Conservation (phyloP, 1,139 yeast genomes). For the Dujonia santamariae region DNA sequence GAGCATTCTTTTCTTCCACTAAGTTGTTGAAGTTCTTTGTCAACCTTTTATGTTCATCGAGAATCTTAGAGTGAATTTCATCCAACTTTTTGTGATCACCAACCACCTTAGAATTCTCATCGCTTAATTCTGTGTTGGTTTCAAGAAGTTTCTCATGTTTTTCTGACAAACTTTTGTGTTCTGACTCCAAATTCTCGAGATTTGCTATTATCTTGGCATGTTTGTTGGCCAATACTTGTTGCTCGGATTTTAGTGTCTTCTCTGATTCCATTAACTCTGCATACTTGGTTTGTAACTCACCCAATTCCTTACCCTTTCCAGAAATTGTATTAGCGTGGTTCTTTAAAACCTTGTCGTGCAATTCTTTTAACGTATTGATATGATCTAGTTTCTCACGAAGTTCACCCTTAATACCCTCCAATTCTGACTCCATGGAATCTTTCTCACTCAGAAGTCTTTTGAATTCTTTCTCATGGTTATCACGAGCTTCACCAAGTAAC, state of each 20-base stretch:
- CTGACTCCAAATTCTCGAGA: slow-evolving; percentile 1
- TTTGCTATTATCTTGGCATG: not conserved
- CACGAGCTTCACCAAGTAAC: too few relatives aligned
- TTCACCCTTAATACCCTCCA: too few relatives aligned
- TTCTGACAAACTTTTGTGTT: slow-evolving; percentile 1
- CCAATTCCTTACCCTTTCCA: slow-evolving; percentile 3
- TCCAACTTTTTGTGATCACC: not conserved
- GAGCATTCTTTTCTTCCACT: not conserved
- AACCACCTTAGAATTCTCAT: not conserved
- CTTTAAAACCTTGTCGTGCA: slow-evolving; percentile 5
- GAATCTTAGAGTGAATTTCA: not conserved
- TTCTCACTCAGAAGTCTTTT: too few relatives aligned
- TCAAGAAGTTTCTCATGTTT: slow-evolving; percentile 4
- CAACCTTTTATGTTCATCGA: not conserved
- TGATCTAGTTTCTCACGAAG: slow-evolving; percentile 4
- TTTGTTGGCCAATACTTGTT: not conserved
- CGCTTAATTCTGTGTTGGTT: too few relatives aligned
- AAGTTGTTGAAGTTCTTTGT: not conserved
- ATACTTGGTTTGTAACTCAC: slow-evolving; percentile 10
- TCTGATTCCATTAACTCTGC: slow-evolving; percentile 7
- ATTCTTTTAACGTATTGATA: slow-evolving; percentile 8
- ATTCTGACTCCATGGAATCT: too few relatives aligned
- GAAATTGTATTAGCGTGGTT: not conserved
- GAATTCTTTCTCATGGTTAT: too few relatives aligned
- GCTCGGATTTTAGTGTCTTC: slow-evolving; percentile 1